These are phyloP conservation scores for Suhomyces maxii DNA, from an alignment of 1,139 yeast species.

Conservation along the genomic window DNA sequence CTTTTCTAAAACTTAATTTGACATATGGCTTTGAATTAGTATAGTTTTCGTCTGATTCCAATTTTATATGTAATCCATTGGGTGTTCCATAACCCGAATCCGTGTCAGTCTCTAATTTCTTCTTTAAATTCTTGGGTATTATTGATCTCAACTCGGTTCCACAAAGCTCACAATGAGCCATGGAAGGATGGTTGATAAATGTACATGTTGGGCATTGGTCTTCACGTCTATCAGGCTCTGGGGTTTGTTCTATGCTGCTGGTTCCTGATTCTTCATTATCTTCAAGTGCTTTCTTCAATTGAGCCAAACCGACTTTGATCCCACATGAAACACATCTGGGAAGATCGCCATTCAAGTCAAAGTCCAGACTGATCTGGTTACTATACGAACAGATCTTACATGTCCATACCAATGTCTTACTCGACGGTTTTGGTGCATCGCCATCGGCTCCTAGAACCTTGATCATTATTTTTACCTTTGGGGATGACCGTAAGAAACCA, in stretches of 20 bases:
- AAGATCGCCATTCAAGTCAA: slow-evolving; percentile 31
- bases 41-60: slow-evolving; percentile 35
- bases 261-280: slow-evolving; percentile 2
- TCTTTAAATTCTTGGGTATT: slow-evolving; percentile 17
- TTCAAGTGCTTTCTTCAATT: slow-evolving; percentile 1
- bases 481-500: slow-evolving; percentile 75
- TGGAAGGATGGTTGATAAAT: slow-evolving; percentile 77
- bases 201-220: slow-evolving; percentile 79
- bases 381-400: slow-evolving; percentile 82
- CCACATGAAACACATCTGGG: slow-evolving; percentile 83
- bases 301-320: slow-evolving; percentile 29
- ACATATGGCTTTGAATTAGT: slow-evolving; percentile 38
- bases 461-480: slow-evolving; percentile 57
- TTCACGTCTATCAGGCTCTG: slow-evolving; percentile 23
- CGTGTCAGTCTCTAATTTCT: slow-evolving; percentile 4
- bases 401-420: slow-evolving; percentile 49
- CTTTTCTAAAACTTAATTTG: slow-evolving; percentile 62
- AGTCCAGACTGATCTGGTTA: slow-evolving; percentile 46
- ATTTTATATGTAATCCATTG: slow-evolving; percentile 20
- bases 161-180: slow-evolving; percentile 83
- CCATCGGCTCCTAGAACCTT: slow-evolving; percentile 11
- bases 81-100: slow-evolving; percentile 4
- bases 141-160: slow-evolving; percentile 54
- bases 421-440: slow-evolving; percentile 1
- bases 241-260: slow-evolving; percentile 3